Conservation (phyloP, 345 rosid genomes). For the Microthlaspi erraticum region DNA sequence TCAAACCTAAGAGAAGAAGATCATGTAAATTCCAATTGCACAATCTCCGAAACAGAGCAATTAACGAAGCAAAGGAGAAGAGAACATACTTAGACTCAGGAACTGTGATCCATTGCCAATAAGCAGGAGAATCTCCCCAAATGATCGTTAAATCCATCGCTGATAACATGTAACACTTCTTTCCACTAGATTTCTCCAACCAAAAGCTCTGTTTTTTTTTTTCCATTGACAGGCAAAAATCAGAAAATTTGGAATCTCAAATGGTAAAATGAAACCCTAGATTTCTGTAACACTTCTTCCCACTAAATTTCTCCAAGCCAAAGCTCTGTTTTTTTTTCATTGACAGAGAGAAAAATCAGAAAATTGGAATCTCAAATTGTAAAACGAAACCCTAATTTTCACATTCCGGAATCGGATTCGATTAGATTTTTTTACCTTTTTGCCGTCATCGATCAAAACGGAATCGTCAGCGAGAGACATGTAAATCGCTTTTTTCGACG, state of each 20-base stretch:
- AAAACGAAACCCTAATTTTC: neutral
- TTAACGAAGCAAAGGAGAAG: neutral
- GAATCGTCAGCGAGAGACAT: slow-evolving; percentile 46
- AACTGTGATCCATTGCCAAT: slow-evolving; percentile 59
- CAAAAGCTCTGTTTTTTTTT: slow-evolving; percentile 51
- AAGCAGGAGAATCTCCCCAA: slow-evolving; percentile 58
- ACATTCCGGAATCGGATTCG: neutral
- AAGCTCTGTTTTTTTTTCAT: slow-evolving; percentile 50
- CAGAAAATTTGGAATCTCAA: neutral
- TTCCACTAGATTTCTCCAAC: slow-evolving; percentile 60
- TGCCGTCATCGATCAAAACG: slow-evolving; percentile 59
- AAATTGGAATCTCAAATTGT: neutral
- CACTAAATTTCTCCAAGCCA: slow-evolving; percentile 57
- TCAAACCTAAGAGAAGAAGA: slow-evolving; percentile 47
- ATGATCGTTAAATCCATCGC: slow-evolving; percentile 55
- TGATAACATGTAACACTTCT: slow-evolving; percentile 65
- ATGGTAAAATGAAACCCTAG: neutral
- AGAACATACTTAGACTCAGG: slow-evolving; percentile 49
- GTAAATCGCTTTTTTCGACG: slow-evolving; percentile 58
- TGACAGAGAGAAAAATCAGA: neutral
- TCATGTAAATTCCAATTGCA: slow-evolving; percentile 7
- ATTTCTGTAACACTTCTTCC: slow-evolving; percentile 57
- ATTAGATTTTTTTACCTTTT: slow-evolving; percentile 56
- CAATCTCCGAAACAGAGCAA: slow-evolving; percentile 8
- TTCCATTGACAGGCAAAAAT: neutral